These are phyloP conservation scores for Eutrema salsugineum DNA, from an alignment of 441 rosid genomes.

Conservation along the genomic window DNA sequence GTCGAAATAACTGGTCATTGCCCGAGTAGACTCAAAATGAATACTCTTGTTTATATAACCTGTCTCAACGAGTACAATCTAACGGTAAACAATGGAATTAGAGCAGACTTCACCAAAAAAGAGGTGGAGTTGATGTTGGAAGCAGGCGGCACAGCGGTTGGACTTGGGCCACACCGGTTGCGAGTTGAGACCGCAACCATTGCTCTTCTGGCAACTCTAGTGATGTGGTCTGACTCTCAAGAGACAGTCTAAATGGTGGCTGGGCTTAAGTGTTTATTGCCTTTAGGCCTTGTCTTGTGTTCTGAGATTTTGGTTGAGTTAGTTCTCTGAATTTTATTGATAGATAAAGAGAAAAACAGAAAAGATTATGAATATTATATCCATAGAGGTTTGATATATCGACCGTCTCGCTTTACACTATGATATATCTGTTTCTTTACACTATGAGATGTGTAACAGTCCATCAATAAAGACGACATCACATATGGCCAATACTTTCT, in stretches of 20 bases:
- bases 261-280: background rate
- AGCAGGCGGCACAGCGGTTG: constrained; percentile 65
- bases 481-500: no score
- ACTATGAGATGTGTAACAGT: no score
- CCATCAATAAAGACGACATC: no score
- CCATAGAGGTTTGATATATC: background rate
- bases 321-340: background rate
- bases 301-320: background rate
- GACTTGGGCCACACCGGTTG: constrained; percentile 74
- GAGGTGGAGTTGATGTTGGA: constrained; percentile 50
- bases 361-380: background rate
- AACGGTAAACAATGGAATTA: background rate
- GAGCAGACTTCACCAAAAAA: constrained; percentile 29
- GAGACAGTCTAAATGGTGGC: constrained; percentile 16
- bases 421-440: no score
- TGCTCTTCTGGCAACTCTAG: constrained; percentile 63
- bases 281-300: background rate
- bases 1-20: background rate
- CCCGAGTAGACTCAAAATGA: background rate
- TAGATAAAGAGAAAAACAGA: background rate
- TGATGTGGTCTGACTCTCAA: constrained; percentile 73
- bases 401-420: background rate
- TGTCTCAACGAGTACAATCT: background rate
- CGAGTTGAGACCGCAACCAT: constrained; percentile 84
- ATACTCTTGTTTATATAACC: background rate